These are phyloP conservation scores for Schwanniomyces occidentalis DNA, from an alignment of 805 yeast genomes.

Conservation along the genomic window DNA sequence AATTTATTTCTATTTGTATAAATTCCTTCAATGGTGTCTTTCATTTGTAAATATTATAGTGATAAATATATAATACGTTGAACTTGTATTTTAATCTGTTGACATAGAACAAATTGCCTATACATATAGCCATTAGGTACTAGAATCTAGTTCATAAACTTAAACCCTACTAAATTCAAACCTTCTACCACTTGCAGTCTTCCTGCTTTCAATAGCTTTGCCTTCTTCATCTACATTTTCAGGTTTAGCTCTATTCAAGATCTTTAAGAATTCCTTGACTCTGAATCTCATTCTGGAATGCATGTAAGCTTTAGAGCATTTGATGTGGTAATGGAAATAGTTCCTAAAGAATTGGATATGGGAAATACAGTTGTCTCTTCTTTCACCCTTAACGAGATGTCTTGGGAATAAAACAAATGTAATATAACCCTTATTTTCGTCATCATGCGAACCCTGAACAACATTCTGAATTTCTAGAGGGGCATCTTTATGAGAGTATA, in stretches of 20 bases:
- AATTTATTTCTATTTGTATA: too few relatives aligned
- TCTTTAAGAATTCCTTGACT: constrained; percentile 90
- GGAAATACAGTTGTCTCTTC: constrained; percentile 83
- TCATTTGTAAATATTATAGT: too few relatives aligned
- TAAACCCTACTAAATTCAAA: constrained; percentile 40
- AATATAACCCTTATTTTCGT: constrained; percentile 51
- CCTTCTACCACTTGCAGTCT: constrained; percentile 73
- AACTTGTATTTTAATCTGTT: too few relatives aligned
- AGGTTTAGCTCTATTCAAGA: constrained; percentile 94
- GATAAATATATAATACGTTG: too few relatives aligned
- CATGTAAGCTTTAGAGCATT: constrained; percentile 96
- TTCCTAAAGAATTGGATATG: constrained; percentile 92
- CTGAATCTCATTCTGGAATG: constrained; percentile 98
- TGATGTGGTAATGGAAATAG: constrained; percentile 97
- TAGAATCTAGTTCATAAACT: too few relatives aligned
- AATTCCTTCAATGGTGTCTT: too few relatives aligned
- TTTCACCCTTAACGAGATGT: constrained; percentile 61
- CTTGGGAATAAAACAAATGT: constrained; percentile 80
- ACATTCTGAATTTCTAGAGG: constrained; percentile 68
- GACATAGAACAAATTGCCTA: too few relatives aligned
- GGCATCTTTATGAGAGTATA: constrained; percentile 86
- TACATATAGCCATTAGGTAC: too few relatives aligned
- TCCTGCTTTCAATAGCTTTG: constrained; percentile 47
- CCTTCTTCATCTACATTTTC: constrained; percentile 79
- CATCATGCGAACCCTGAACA: constrained; percentile 39